These are phyloP conservation scores for Cystoderma amianthinum DNA, from an alignment of 768 basidiomycete species.

Conservation along the genomic window DNA sequence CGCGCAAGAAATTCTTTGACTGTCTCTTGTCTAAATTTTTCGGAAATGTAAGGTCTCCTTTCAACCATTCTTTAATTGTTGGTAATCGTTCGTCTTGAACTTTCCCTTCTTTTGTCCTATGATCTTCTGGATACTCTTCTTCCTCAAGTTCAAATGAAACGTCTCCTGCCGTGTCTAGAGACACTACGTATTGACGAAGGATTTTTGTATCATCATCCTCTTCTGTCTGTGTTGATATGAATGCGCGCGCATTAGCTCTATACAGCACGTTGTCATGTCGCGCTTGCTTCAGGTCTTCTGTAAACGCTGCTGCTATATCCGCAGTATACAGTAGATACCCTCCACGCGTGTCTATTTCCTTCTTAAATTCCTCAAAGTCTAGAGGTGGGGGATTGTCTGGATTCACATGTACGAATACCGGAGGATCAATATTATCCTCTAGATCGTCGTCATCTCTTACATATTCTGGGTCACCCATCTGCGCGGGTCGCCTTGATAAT, in stretches of 20 bases:
- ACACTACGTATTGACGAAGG: too few species aligned
- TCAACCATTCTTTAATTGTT: neutral
- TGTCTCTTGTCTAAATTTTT: constrained; percentile 2
- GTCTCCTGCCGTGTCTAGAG: too few species aligned
- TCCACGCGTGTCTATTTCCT: too few species aligned
- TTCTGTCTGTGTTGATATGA: too few species aligned
- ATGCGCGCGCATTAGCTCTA: too few species aligned
- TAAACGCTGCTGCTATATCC: too few species aligned
- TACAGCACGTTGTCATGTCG: too few species aligned
- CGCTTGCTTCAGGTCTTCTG: too few species aligned
- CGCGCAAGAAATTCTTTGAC: constrained; percentile 1
- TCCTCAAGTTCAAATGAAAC: neutral
- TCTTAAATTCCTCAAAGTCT: too few species aligned
- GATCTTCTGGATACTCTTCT: neutral
- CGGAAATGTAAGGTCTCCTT: neutral
- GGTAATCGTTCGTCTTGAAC: neutral
- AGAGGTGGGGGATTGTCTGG: too few species aligned
- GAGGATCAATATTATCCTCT: neutral
- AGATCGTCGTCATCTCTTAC: constrained; percentile 8
- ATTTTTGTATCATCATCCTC: too few species aligned
- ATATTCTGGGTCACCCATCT: constrained; percentile 6
- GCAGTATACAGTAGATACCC: too few species aligned
- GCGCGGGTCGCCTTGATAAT: constrained; percentile 21
- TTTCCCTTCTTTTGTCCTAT: neutral
- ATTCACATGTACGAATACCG: neutral